These are phyloP conservation scores for Ustilago hordei DNA, from an alignment of 1,284 basidiomycete species.

Conservation along the genomic window DNA sequence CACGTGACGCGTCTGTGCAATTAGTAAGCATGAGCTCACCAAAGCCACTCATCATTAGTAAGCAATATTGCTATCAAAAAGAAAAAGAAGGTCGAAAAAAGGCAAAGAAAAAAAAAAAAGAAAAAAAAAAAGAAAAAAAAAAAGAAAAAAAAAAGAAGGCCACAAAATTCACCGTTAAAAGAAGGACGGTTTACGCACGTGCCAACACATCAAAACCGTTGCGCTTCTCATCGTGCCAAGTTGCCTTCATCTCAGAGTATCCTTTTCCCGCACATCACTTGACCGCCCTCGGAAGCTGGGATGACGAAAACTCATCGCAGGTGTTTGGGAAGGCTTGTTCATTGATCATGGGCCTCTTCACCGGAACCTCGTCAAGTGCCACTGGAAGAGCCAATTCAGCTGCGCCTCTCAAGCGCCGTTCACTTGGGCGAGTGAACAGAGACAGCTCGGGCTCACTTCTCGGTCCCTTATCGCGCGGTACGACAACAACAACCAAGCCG, in stretches of 20 bases:
- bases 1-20: too few relatives aligned
- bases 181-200: slow-evolving; percentile 4
- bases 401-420: slow-evolving; percentile 29
- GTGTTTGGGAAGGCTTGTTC: background rate
- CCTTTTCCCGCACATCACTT: background rate
- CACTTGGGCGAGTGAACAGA: slow-evolving; percentile 19
- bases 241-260: background rate
- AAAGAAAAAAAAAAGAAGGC: background rate
- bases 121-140: background rate
- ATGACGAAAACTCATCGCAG: background rate
- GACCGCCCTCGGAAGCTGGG: background rate
- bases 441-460: background rate
- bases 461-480: background rate
- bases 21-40: too few relatives aligned
- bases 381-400: slow-evolving; percentile 16
- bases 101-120: background rate
- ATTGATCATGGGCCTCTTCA: slow-evolving; percentile 38
- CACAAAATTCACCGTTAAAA: background rate
- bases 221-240: background rate
- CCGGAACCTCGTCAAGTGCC: slow-evolving; percentile 10
- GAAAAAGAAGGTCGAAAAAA: background rate
- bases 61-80: background rate
- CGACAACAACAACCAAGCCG: background rate
- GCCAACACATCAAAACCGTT: background rate
- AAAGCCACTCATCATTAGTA: too few relatives aligned